Evolutionary conservation across 768 basidiomycete species (phyloP), one percentile per base, ranked within the genome.

Genomic region (Amanita rubescens): DNA sequence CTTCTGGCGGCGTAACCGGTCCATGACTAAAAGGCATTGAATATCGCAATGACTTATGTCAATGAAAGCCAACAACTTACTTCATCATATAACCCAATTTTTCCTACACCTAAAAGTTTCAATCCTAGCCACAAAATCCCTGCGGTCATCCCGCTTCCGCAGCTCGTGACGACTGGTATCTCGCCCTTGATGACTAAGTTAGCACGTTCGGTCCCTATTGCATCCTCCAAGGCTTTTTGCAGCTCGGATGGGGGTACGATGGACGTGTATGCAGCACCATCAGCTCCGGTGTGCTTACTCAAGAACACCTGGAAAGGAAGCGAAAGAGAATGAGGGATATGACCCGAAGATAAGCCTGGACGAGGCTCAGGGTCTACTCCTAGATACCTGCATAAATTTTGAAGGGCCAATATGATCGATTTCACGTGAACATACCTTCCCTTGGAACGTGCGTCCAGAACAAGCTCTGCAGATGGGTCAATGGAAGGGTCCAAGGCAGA

Each of bases 61-160:
- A 55, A 38, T 54, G 52, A 47, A 14, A 57, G 56, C 27, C 22
- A 46, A n/a, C n/a, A n/a, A 46, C 81, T 48, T 63, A 95, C 94
- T 81, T 99, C 96, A 60, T 99, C 96, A 63, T 98, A 99, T 10
- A 98, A 67, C n/a, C 78, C 79, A 37, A 87, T 71, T 20, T 73
- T 71, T 50, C 78, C 67, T 4, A 80, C 79, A 12, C 82, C 84
- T 43, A 93, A 61, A 34, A 87, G 62, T 65, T 87, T 81, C 57
- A 96, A 73, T n/a, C 91, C 94, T 54, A 97, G 75, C 94, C 96
- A 97, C 5, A 97, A 75, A 12, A 97, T 75, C 3, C 81, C 90
- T 10, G 95, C 95, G n/a, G 94, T 96, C 95, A 99, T 97, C 41
- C 95, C 95, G 63, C 91, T 95, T 48, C 95, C 95, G 71, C 95